A percentile compares a stretch with the other conserved stretches of the same genome.
Conservation (phyloP, 805 yeast genomes). For the Candida sanyiensis region DNA sequence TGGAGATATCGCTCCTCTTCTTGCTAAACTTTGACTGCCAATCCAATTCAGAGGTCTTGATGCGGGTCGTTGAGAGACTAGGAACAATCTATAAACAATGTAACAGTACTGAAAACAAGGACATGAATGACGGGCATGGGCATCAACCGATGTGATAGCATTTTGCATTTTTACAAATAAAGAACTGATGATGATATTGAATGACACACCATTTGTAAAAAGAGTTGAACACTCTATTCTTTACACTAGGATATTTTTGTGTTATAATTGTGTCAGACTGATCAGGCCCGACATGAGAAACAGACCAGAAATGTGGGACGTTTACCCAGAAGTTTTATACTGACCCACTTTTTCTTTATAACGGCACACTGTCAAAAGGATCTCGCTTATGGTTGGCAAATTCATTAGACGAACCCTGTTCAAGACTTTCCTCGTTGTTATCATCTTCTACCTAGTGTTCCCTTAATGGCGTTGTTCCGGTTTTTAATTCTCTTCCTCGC, state of each 20-base stretch:
- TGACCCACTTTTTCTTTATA: background rate
- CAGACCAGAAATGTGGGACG: background rate
- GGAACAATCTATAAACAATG: conserved; percentile 2
- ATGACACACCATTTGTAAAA: too few species aligned
- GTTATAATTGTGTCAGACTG: too few species aligned
- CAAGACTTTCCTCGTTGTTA: conserved; percentile 4
- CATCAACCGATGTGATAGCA: too few species aligned
- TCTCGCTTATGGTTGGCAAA: conserved; percentile 6
- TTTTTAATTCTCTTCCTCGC: background rate
- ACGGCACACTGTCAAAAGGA: background rate
- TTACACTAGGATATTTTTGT: too few species aligned
- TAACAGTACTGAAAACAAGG: too few species aligned
- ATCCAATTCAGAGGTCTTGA: conserved; percentile 32
- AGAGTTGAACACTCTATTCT: too few species aligned
- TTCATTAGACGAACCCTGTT: conserved; percentile 5
- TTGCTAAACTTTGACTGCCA: conserved; percentile 44
- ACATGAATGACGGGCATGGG: too few species aligned
- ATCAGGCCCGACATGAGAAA: too few species aligned
- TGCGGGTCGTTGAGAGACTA: conserved; percentile 1
- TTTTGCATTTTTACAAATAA: too few species aligned
- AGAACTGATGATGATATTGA: too few species aligned
- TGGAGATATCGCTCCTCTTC: conserved; percentile 48
- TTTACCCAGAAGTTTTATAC: too few species aligned
- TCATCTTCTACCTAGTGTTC: conserved; percentile 4
- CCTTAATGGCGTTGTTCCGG: conserved; percentile 2